Base-by-base conservation (phyloP, 441 rosid genomes). In the Mallotus japonicus region DNA sequence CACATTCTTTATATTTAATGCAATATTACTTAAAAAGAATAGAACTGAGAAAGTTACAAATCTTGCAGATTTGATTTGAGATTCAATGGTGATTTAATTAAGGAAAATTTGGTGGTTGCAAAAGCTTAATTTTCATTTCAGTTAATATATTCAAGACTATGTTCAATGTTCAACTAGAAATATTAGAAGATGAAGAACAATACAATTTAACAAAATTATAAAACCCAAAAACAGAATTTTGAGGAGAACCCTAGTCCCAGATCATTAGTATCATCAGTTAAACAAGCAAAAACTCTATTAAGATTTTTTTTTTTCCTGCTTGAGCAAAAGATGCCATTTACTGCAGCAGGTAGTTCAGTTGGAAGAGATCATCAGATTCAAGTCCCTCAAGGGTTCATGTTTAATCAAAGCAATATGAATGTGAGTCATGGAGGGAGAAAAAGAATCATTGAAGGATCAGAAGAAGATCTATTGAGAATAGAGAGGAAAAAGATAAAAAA, bases 401-500 rank as follows among this genome's bases (percentile, higher is more conserved):
- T 28, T 28, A 42, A 5, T 42, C 46, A 6, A 24, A 28, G 34
- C 49, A 40, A 8, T 68, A 68, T 37, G 71, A n/a, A 17, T 54
- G 3, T 53, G 6, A 55, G n/a, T 40, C 28, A 10, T 54, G 71
- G 34, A 19, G 51, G 61, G 12, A 37, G 32, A 20, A 69, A 40
- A 55, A 69, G 34, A 37, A 40, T 55, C 1, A 40, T 40, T 19
- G 24, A 32, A 53, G 46, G 60, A 17, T 37, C 10, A 24, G 72
- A 69, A 56, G 62, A 69, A 55, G 62, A 69, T 55, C 13, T 5
- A 4, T 8, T 37, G 13, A 55, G 37, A 37, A 55, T 10, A 0
- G 62, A 69, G 72, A 69, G 19, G 37, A 55, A 55, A 56, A 69
- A 69, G 37, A 69, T 69, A 55, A 55, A 69, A 56, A 69, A 55